These are phyloP conservation scores for Penicillium palitans DNA, from an alignment of 2,329 filamentous ascomycete genomes.

Conservation along the genomic window DNA sequence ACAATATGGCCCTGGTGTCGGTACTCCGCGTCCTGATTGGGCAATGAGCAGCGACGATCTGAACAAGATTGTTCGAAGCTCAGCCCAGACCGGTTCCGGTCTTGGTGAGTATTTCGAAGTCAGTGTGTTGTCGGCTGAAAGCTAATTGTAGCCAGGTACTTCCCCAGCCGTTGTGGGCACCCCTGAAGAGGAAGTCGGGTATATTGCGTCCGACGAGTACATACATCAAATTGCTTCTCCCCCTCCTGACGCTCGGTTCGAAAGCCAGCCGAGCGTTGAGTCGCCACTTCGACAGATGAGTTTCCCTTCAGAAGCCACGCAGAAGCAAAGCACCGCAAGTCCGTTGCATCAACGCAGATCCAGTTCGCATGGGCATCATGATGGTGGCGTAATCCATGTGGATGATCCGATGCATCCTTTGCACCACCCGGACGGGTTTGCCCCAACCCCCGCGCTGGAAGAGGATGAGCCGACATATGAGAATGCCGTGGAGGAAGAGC, in stretches of 20 bases:
- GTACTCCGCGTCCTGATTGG: slow-evolving; percentile 67
- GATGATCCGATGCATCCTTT: slow-evolving; percentile 60
- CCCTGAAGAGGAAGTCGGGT: slow-evolving; percentile 87
- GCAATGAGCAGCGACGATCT: slow-evolving; percentile 86
- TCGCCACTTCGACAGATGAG: slow-evolving; percentile 55
- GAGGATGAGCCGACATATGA: slow-evolving; percentile 48
- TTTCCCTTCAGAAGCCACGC: slow-evolving; percentile 51
- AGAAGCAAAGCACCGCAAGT: slow-evolving; percentile 15
- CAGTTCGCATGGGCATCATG: slow-evolving; percentile 18
- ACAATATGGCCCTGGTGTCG: slow-evolving; percentile 60
- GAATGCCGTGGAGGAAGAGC: slow-evolving; percentile 61
- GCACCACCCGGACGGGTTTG: slow-evolving; percentile 52
- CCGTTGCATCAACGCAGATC: slow-evolving; percentile 13
- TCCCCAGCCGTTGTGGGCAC: slow-evolving; percentile 66
- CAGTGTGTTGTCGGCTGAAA: neutral
- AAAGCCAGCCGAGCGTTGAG: slow-evolving; percentile 50
- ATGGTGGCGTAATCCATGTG: slow-evolving; percentile 67
- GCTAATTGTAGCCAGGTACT: slow-evolving; percentile 55
- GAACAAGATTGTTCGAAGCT: slow-evolving; percentile 82
- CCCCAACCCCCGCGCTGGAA: slow-evolving; percentile 51
- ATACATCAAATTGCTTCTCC: slow-evolving; percentile 73
- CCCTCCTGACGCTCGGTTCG: slow-evolving; percentile 44
- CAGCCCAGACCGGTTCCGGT: slow-evolving; percentile 53
- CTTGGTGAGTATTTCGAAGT: slow-evolving; percentile 48
- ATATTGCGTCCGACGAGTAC: slow-evolving; percentile 83